Conservation (phyloP, 2,329 filamentous ascomycete genomes). For the Penicillium verrucosum region DNA sequence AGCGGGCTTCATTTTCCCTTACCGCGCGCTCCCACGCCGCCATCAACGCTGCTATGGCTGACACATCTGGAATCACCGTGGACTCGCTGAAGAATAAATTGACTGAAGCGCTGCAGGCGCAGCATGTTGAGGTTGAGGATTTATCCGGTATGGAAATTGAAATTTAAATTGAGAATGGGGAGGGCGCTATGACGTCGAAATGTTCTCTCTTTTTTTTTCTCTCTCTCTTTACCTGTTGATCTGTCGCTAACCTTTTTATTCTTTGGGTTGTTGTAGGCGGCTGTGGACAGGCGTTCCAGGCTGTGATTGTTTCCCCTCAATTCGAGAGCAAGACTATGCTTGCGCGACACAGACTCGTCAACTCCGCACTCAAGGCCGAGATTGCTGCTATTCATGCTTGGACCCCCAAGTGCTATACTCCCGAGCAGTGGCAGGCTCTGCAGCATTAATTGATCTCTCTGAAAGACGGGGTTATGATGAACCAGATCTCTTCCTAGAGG, state of each 20-base stretch:
- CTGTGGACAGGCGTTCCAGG: conserved; percentile 68
- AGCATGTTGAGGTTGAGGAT: conserved; percentile 83
- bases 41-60: conserved; percentile 42
- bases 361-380: conserved; percentile 76
- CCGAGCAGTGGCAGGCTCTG: conserved; percentile 79
- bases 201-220: not conserved
- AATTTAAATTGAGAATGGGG: not conserved
- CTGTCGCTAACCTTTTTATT: not conserved
- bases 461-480: not conserved
- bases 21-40: conserved; percentile 34
- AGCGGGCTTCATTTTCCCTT: conserved; percentile 33
- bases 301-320: conserved; percentile 65
- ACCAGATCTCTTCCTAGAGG: not conserved
- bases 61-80: conserved; percentile 65
- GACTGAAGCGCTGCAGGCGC: conserved; percentile 65
- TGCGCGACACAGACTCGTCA: conserved; percentile 82
- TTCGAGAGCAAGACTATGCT: conserved; percentile 73
- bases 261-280: conserved; percentile 51
- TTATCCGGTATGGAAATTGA: conserved; percentile 68
- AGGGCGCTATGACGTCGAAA: not conserved
- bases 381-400: conserved; percentile 91
- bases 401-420: conserved; percentile 91
- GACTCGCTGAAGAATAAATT: conserved; percentile 67
- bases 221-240: not conserved
- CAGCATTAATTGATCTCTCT: conserved; percentile 36